Evolutionary conservation across 306 rosid genomes (phyloP).

Genomic region (Begonia masoniana): DNA sequence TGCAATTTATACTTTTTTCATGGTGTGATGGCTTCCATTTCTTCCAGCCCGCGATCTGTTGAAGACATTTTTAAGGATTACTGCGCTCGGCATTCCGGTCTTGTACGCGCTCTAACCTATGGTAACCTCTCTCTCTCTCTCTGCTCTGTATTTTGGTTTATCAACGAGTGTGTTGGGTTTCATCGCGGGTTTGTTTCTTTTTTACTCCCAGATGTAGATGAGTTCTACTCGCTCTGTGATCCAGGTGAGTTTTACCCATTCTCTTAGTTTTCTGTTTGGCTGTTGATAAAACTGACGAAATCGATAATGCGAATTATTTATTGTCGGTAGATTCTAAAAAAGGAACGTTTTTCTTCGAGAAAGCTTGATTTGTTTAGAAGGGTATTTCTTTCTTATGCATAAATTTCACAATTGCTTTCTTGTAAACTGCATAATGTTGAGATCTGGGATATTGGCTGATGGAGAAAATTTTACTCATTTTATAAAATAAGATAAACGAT

Average conservation of each 20-base stretch:
- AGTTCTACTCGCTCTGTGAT: constrained; percentile 40
- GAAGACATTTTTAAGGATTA: constrained; percentile 62
- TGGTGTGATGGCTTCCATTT: constrained; percentile 18
- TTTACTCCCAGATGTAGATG: constrained; percentile 29
- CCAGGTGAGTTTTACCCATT: constrained; percentile 25
- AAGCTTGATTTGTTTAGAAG: neutral
- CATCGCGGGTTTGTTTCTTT: constrained; percentile 7
- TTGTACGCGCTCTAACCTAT: constrained; percentile 41
- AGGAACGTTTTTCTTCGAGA: too few relatives aligned
- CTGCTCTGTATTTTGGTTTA: neutral
- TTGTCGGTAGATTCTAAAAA: too few relatives aligned
- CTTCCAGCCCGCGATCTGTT: constrained; percentile 34
- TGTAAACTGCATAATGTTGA: too few relatives aligned
- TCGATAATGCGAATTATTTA: too few relatives aligned
- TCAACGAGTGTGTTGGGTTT: neutral
- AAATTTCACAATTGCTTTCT: too few relatives aligned
- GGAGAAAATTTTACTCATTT: neutral
- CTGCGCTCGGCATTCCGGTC: constrained; percentile 35
- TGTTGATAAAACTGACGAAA: too few relatives aligned
- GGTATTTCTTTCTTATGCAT: too few relatives aligned
- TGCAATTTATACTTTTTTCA: neutral
- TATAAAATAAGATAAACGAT: too few relatives aligned
- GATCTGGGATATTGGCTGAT: neutral
- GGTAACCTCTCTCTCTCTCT: constrained; percentile 19
- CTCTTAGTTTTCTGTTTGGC: neutral